Conservation (phyloP, 352 stramenopile genomes). For the Phytophthora ohioensis region DNA sequence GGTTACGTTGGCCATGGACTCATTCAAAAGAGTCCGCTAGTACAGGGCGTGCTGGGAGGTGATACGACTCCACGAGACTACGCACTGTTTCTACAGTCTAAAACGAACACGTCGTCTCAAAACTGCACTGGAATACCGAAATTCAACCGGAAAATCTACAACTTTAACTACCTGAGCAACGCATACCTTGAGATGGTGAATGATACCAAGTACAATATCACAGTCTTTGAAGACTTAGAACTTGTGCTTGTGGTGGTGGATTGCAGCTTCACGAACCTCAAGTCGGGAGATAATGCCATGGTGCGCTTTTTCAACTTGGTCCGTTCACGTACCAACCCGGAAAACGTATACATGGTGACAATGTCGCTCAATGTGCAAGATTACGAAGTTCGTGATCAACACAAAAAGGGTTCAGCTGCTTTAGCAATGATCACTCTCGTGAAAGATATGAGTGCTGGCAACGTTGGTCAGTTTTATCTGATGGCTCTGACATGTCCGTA, state of each 20-base stretch:
- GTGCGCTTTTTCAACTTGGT: conserved; percentile 47
- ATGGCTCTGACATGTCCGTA: conserved; percentile 46
- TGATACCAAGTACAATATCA: conserved; percentile 47
- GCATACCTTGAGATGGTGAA: conserved; percentile 32
- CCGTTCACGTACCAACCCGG: conserved; percentile 14
- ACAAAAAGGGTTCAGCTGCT: conserved; percentile 25
- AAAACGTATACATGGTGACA: conserved; percentile 31
- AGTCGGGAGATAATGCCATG: conserved; percentile 17
- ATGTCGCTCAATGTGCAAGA: conserved; percentile 45
- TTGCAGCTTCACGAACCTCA: conserved; percentile 44
- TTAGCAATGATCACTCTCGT: conserved; percentile 40
- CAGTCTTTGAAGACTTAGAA: conserved; percentile 40
- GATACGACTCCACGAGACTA: conserved; percentile 39
- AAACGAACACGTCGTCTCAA: conserved; percentile 20
- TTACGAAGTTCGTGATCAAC: conserved; percentile 33
- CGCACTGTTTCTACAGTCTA: conserved; percentile 30
- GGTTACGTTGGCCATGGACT: conserved; percentile 40
- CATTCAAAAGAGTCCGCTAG: conserved; percentile 42
- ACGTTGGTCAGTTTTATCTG: conserved; percentile 28
- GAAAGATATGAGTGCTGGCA: conserved; percentile 22
- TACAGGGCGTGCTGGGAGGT: conserved; percentile 25
- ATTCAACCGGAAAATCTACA: conserved; percentile 42
- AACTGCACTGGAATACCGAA: conserved; percentile 24
- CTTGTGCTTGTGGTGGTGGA: conserved; percentile 53
- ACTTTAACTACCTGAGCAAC: conserved; percentile 42